Percentiles rank a stretch among this genome's conserved stretches.
Evolutionary conservation across 441 rosid species (phyloP).

Genomic region (Oxalis stricta): DNA sequence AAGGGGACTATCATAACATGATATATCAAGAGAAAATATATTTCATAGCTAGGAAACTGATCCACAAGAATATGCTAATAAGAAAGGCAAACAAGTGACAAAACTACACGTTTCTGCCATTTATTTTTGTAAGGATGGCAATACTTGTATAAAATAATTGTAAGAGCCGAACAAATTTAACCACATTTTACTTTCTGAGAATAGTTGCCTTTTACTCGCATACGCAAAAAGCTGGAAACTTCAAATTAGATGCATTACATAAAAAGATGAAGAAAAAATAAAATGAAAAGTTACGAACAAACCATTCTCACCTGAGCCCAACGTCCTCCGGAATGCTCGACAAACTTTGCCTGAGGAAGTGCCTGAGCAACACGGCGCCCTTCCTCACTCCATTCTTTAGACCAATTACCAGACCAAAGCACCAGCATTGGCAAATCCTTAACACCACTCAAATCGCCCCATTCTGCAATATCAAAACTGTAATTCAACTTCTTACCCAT

Average conservation of each 20-base stretch:
- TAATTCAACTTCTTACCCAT: conserved; percentile 50
- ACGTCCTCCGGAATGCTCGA: conserved; percentile 57
- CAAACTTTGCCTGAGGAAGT: conserved; percentile 59
- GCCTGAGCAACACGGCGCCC: conserved; percentile 44
- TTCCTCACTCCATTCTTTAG: conserved; percentile 57
- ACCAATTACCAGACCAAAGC: conserved; percentile 65
- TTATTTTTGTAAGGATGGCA: no score
- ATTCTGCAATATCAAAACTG: conserved; percentile 62
- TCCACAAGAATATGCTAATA: no score
- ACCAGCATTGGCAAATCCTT: conserved; percentile 56
- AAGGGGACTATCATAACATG: no score
- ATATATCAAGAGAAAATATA: no score
- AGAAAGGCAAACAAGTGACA: no score
- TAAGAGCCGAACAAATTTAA: no score
- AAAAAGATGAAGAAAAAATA: background rate
- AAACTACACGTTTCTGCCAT: no score
- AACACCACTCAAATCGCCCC: conserved; percentile 51
- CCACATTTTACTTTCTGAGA: no score
- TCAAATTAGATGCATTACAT: background rate
- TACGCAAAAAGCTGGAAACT: background rate
- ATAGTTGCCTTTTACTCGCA: no score
- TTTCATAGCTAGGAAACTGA: no score
- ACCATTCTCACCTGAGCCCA: conserved; percentile 80
- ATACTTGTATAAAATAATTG: no score
- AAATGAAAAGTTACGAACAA: background rate